Evolutionary conservation across 805 yeast species (phyloP), one percentile per base, ranked within the genome.

Genomic region (Barnettozyma pratensis): DNA sequence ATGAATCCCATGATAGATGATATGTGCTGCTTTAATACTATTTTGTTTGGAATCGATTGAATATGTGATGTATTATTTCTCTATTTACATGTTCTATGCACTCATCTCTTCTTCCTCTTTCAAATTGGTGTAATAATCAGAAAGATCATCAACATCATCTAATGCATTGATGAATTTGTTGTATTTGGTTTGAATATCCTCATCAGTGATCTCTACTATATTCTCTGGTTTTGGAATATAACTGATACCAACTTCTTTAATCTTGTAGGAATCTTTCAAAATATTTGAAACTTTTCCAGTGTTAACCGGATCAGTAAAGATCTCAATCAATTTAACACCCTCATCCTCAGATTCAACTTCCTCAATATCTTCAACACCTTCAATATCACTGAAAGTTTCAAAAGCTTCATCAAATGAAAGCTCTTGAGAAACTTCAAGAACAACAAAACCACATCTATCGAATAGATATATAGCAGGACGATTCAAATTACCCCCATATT

Each of bases 121-220:
- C 55, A 79, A 70, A 62, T 89, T 92, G 31, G 87, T 77, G 67
- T 87, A 87, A 50, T 87, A 80, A 53, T 80, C 88, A 6, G 88
- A 81, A 25, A 92, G 87, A 57, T 94, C 98, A 44, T 85, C 89
- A n/a, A 89, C 69, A 34, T 83, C 88, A 46, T 88, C 95, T 41
- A 92, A 70, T 42, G 73, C 72, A 26, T 64, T 69, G 34, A 84
- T 64, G 35, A 90, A 79, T 59, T 80, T 85, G 12, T 75, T 75
- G 57, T 80, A 75, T 36, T 73, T 72, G 50, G 72, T 75, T 49
- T 65, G 70, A 7, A 73, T 67, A 4, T 80, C 89, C 28, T 72
- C 80, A 48, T 76, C 73, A 0, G 73, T 71, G 31, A 83, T 75
- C 9, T 72, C 76, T 4, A 81, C 81, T 52, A 70, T 67, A 57